phyloP scores from a whole-genome alignment of 768 basidiomycete genomes.

The Termitomyces sp. region DNA sequence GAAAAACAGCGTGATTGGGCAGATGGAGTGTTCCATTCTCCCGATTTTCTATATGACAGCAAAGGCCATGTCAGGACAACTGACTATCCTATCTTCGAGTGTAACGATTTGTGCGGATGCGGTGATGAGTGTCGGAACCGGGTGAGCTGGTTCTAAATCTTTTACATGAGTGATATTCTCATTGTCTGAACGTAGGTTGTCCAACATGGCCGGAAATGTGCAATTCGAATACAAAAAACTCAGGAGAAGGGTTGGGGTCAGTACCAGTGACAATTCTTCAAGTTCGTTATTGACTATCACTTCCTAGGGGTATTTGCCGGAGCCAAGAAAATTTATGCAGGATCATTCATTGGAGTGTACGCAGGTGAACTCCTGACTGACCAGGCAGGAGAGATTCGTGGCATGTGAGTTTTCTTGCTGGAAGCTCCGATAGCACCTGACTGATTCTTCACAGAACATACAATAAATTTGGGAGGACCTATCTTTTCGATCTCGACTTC shows the following conservation, averaged over 20 bases:
- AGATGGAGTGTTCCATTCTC: conserved; percentile 20
- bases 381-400: conserved; percentile 61
- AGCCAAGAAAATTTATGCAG: conserved; percentile 55
- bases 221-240: conserved; percentile 68
- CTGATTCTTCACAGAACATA: conserved; percentile 49
- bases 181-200: conserved; percentile 54
- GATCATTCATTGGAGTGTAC: conserved; percentile 81
- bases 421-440: not conserved
- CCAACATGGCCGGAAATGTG: conserved; percentile 68
- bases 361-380: conserved; percentile 80
- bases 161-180: not conserved
- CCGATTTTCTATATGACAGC: conserved; percentile 68
- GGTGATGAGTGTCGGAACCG: conserved; percentile 79
- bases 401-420: conserved; percentile 42
- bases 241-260: conserved; percentile 82
- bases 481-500: conserved; percentile 82
- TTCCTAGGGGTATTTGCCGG: conserved; percentile 67
- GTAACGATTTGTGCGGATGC: conserved; percentile 79
- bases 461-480: conserved; percentile 69
- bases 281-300: not conserved
- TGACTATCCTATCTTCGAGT: conserved; percentile 77
- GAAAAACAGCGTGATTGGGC: conserved; percentile 46
- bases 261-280: conserved; percentile 14
- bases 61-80: conserved; percentile 47
- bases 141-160: conserved; percentile 37